Evolutionary conservation across 176 grass and related monocot species (phyloP).

Genomic region (Carex kokanica): DNA sequence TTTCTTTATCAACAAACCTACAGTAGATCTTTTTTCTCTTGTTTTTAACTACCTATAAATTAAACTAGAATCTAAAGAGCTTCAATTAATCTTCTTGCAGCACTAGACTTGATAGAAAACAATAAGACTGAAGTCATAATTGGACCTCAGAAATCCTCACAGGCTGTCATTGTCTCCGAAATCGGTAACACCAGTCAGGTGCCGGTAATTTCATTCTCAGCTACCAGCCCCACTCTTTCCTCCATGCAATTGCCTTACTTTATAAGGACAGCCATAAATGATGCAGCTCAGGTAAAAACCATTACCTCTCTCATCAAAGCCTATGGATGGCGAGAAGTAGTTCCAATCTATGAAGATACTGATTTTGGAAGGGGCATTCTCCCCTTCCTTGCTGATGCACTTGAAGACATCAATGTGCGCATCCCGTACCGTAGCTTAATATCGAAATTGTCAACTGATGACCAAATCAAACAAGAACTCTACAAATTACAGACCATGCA

Average conservation of each 20-base stretch:
- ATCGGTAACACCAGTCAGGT: too few relatives aligned
- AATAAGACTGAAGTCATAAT: too few relatives aligned
- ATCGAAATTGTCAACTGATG: slow-evolving; percentile 26
- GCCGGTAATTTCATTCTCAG: too few relatives aligned
- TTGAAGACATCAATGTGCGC: slow-evolving; percentile 27
- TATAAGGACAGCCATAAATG: slow-evolving; percentile 34
- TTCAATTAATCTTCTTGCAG: not conserved
- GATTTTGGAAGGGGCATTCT: slow-evolving; percentile 48
- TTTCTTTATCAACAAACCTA: not conserved
- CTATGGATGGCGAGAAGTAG: slow-evolving; percentile 59
- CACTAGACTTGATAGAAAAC: not conserved
- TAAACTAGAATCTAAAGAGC: not conserved
- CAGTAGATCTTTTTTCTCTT: not conserved
- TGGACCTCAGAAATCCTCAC: too few relatives aligned
- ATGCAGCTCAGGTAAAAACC: slow-evolving; percentile 36
- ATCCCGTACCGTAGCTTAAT: slow-evolving; percentile 34
- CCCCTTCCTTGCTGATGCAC: slow-evolving; percentile 33
- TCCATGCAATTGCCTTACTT: slow-evolving; percentile 36
- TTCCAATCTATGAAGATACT: slow-evolving; percentile 38
- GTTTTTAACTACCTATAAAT: too few relatives aligned
- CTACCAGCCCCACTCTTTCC: not conserved
- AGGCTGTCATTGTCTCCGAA: too few relatives aligned
- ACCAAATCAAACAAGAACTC: slow-evolving; percentile 41
- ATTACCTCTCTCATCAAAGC: slow-evolving; percentile 45
- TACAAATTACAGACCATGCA: slow-evolving; percentile 36